phyloP scores from a whole-genome alignment of 345 rosid species.

The Salix dunnii region DNA sequence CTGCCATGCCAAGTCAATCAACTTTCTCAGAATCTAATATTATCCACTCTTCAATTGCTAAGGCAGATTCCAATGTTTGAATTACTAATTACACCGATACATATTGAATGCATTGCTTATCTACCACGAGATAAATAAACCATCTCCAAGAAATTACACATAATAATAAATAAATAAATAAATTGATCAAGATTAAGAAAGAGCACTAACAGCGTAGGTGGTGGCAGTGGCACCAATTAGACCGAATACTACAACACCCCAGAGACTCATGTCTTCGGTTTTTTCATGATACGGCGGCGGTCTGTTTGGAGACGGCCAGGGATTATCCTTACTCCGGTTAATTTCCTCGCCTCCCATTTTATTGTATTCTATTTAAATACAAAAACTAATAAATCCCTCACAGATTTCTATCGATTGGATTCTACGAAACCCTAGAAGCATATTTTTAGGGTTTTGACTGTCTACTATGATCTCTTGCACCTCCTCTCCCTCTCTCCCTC shows the following conservation, averaged over 20 bases:
- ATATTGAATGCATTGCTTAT: no score
- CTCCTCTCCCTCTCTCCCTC: not conserved
- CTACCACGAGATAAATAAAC: not conserved
- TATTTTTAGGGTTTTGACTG: constrained; percentile 13
- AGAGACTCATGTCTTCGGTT: constrained; percentile 50
- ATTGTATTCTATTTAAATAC: not conserved
- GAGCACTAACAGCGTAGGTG: constrained; percentile 65
- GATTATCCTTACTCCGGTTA: constrained; percentile 34
- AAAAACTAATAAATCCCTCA: not conserved
- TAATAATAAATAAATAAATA: not conserved
- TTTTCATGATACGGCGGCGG: constrained; percentile 30
- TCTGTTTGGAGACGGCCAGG: constrained; percentile 32
- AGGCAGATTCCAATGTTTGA: not conserved
- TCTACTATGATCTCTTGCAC: not conserved
- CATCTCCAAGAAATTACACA: not conserved
- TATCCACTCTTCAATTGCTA: not conserved
- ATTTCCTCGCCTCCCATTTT: constrained; percentile 46
- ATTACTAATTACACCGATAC: no score
- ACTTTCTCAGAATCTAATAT: not conserved
- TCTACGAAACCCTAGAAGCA: constrained; percentile 27
- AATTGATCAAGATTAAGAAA: not conserved
- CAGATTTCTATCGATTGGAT: constrained; percentile 1
- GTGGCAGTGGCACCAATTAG: constrained; percentile 89
- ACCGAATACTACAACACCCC: constrained; percentile 71
- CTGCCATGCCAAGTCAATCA: constrained; percentile 43